Conservation (phyloP, 768 basidiomycete species). For the Galerina sulciceps region DNA sequence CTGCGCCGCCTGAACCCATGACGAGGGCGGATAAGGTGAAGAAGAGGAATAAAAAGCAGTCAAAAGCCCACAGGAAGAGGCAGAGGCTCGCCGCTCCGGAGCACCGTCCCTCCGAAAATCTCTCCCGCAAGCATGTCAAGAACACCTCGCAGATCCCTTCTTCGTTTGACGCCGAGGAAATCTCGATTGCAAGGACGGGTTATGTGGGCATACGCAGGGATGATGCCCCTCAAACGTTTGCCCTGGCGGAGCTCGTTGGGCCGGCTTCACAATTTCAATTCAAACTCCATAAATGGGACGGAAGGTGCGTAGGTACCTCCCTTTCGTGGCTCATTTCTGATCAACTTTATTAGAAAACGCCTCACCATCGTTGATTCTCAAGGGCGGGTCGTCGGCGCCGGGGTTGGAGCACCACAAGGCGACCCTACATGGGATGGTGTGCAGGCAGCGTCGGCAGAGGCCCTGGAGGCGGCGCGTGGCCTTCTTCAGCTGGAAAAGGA, state of each 20-base stretch:
- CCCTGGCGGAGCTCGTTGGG: not conserved
- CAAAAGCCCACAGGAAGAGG: too few species aligned
- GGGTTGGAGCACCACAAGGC: not conserved
- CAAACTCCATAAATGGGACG: not conserved
- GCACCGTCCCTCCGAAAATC: too few species aligned
- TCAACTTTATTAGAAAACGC: not conserved
- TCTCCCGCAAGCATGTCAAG: too few species aligned
- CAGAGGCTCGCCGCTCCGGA: too few species aligned
- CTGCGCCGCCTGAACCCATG: too few species aligned
- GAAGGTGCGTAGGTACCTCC: not conserved
- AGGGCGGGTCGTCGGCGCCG: not conserved
- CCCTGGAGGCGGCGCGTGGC: not conserved
- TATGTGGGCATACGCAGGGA: not conserved
- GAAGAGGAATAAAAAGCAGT: too few species aligned
- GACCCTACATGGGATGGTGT: not conserved
- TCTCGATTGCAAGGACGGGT: not conserved
- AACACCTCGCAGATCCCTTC: not conserved
- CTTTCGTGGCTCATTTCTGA: not conserved
- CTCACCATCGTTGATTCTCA: not conserved
- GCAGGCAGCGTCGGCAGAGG: not conserved
- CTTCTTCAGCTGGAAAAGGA: not conserved
- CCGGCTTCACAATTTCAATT: not conserved
- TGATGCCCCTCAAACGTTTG: not conserved
- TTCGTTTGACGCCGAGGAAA: not conserved
- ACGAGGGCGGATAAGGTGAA: too few species aligned